Percentiles rank a stretch among this genome's conserved stretches.
Conservation (phyloP, 352 stramenopile species). For the Phytophthora chlamydospora region DNA sequence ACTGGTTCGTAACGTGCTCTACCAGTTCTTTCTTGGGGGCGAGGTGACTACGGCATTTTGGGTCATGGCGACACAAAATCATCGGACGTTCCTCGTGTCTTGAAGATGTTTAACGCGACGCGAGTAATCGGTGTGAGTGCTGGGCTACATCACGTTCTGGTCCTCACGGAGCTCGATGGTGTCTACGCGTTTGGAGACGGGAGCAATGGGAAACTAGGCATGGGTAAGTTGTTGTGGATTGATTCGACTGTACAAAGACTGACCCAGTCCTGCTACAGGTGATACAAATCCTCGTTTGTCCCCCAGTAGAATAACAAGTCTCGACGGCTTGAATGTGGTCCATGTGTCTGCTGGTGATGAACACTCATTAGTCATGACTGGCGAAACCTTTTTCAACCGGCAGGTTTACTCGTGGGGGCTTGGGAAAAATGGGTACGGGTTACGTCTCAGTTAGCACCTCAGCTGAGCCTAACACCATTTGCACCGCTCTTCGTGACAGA, state of each 20-base stretch:
- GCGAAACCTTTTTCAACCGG: constrained; percentile 68
- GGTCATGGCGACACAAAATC: constrained; percentile 57
- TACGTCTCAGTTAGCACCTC: background rate
- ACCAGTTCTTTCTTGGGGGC: constrained; percentile 75
- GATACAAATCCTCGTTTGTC: constrained; percentile 43
- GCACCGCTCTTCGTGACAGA: constrained; percentile 27
- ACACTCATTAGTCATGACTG: constrained; percentile 68
- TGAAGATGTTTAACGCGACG: constrained; percentile 64
- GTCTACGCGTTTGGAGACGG: constrained; percentile 75
- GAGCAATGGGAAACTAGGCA: constrained; percentile 63
- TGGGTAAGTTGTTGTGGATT: constrained; percentile 40
- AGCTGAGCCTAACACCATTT: background rate
- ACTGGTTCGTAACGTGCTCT: background rate
- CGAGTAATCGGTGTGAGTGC: constrained; percentile 60
- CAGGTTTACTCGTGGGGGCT: constrained; percentile 86
- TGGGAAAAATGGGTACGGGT: constrained; percentile 60
- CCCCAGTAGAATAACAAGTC: constrained; percentile 43
- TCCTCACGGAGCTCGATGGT: constrained; percentile 73
- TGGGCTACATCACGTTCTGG: constrained; percentile 66
- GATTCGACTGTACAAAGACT: background rate
- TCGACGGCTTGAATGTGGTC: constrained; percentile 65
- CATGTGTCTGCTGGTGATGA: constrained; percentile 68
- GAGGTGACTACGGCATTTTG: constrained; percentile 63
- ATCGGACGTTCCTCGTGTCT: constrained; percentile 43
- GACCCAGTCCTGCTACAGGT: constrained; percentile 33